A percentile compares a stretch with the other conserved stretches of the same genome.
phyloP scores from a whole-genome alignment of 2,329 filamentous ascomycete genomes.

The Trichoderma atroviride region DNA sequence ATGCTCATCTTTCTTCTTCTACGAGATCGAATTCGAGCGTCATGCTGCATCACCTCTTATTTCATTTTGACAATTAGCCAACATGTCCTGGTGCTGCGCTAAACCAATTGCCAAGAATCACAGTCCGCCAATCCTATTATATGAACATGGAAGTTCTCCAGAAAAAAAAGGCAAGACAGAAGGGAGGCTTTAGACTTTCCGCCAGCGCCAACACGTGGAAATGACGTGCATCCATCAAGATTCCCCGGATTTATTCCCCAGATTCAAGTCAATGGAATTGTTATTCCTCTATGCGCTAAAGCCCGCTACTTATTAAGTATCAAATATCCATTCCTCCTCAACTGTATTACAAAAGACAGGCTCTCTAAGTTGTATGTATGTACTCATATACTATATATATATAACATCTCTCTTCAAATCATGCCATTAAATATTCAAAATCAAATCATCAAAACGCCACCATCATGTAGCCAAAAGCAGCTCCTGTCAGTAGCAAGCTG shows the following conservation, averaged over 20 bases:
- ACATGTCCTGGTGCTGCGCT: not conserved
- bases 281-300: not conserved
- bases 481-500: conserved; percentile 1
- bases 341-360: not conserved
- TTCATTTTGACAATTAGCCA: not conserved
- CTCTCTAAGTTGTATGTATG: conserved; percentile 24
- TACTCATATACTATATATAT: conserved; percentile 13
- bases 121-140: not conserved
- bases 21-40: not conserved
- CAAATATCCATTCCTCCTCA: not conserved
- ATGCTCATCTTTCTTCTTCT: not conserved
- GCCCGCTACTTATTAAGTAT: not conserved
- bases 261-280: not conserved
- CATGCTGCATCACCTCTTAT: not conserved
- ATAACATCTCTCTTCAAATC: conserved; percentile 14
- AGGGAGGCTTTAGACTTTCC: not conserved
- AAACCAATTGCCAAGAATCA: not conserved
- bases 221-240: not conserved
- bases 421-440: not conserved
- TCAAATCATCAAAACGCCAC: conserved; percentile 17
- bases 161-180: not conserved
- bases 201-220: not conserved
- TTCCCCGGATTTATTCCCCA: not conserved
- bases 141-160: not conserved
- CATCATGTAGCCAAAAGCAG: conserved; percentile 15